Percentiles rank a stretch among this genome's conserved stretches.
phyloP scores from a whole-genome alignment of 352 stramenopile species.

The Pythium phragmitis region DNA sequence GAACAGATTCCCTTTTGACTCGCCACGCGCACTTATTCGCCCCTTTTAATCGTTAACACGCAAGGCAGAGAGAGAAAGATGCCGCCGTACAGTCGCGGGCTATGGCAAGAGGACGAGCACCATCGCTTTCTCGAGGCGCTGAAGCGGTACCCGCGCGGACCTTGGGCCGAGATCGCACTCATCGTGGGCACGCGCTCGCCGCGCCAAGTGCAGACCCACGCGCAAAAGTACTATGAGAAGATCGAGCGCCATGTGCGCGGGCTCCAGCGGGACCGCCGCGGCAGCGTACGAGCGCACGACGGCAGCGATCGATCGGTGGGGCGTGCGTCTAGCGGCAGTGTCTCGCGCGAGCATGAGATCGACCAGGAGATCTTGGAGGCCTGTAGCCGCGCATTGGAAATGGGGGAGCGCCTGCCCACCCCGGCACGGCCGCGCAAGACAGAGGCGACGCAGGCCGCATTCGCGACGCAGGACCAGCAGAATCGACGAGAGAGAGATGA shows the following conservation, averaged over 20 bases:
- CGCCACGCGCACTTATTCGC: neutral
- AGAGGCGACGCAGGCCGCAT: neutral
- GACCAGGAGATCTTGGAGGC: conserved; percentile 34
- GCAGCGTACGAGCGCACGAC: neutral
- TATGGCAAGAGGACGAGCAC: conserved; percentile 40
- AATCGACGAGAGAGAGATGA: neutral
- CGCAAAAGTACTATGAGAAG: conserved; percentile 73
- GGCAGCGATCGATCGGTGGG: neutral
- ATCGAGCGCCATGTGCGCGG: conserved; percentile 58
- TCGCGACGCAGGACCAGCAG: neutral
- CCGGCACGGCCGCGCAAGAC: conserved; percentile 7
- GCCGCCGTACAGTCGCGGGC: conserved; percentile 20
- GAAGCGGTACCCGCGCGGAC: conserved; percentile 32
- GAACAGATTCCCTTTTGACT: neutral
- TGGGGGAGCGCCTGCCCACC: conserved; percentile 15
- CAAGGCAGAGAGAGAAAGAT: conserved; percentile 1
- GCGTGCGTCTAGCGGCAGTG: neutral
- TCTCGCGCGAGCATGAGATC: conserved; percentile 47
- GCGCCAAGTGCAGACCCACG: conserved; percentile 64
- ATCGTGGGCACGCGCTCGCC: conserved; percentile 38
- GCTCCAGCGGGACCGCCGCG: conserved; percentile 54
- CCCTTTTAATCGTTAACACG: too few relatives aligned
- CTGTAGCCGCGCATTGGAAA: conserved; percentile 21
- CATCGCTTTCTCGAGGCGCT: conserved; percentile 35
- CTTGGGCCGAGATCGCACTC: conserved; percentile 34